Conservation (phyloP, 108 stramenopile species). For the Cylindrotheca closterium region DNA sequence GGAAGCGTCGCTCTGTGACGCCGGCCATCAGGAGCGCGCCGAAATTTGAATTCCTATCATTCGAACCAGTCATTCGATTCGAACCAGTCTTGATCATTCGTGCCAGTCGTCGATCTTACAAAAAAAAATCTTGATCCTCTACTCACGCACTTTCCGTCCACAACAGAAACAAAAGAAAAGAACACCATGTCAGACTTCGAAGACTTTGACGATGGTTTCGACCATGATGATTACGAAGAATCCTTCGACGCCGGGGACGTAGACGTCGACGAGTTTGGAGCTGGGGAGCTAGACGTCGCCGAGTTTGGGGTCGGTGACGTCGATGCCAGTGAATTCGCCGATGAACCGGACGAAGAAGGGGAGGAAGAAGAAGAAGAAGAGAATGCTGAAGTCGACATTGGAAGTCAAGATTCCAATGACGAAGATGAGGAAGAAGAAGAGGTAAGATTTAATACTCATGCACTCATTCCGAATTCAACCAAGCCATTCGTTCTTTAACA, state of each 20-base stretch:
- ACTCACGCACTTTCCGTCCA: no score
- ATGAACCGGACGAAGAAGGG: not conserved
- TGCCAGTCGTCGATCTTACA: no score
- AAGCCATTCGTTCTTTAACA: not conserved
- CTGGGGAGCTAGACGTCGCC: not conserved
- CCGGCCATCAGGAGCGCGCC: no score
- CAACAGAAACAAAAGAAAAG: no score
- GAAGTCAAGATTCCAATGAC: constrained; percentile 15
- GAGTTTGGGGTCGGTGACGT: not conserved
- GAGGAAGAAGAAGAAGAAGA: constrained; percentile 13
- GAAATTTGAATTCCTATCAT: no score
- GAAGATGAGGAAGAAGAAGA: constrained; percentile 15
- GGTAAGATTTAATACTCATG: not conserved
- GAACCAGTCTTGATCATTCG: no score
- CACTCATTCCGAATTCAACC: not conserved
- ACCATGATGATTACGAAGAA: constrained; percentile 9
- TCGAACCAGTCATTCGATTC: no score
- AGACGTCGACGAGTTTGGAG: not conserved
- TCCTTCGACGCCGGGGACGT: not conserved
- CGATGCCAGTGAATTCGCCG: no score
- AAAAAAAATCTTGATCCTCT: no score
- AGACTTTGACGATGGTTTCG: constrained; percentile 12
- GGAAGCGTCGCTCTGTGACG: no score
- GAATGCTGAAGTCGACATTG: constrained; percentile 5
- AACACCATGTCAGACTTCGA: constrained; percentile 17